A percentile compares a stretch with the other conserved stretches of the same genome.
Conservation (phyloP, 176 grass and related monocot genomes). For the Eleusine coracana region DNA sequence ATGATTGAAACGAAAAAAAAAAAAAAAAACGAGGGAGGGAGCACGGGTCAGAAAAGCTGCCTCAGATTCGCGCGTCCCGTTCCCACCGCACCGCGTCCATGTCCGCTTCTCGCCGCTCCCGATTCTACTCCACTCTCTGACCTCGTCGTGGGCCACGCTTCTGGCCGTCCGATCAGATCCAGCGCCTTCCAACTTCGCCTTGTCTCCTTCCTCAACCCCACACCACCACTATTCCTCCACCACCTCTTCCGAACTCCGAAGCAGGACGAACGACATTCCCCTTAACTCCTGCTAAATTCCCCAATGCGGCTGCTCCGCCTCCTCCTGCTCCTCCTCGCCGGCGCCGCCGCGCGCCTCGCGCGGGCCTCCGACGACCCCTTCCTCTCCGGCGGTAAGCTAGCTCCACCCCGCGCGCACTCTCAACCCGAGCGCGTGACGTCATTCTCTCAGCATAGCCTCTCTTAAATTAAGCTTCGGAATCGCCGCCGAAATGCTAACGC, state of each 20-base stretch:
- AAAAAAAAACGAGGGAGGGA: neutral
- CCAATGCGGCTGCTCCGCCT: slow-evolving; percentile 54
- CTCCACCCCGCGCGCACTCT: neutral
- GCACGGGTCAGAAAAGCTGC: neutral
- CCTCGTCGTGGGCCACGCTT: neutral
- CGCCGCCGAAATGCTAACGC: neutral
- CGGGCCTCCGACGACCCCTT: slow-evolving; percentile 66
- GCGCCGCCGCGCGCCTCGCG: slow-evolving; percentile 29
- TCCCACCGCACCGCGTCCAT: neutral
- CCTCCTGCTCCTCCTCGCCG: slow-evolving; percentile 40
- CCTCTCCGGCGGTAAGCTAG: slow-evolving; percentile 78
- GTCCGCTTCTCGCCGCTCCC: slow-evolving; percentile 24
- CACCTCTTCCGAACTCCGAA: slow-evolving; percentile 4
- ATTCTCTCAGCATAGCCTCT: too few species aligned
- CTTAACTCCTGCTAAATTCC: neutral
- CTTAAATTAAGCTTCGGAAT: neutral
- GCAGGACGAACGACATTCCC: neutral
- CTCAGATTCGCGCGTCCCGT: neutral
- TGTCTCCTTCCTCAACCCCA: neutral
- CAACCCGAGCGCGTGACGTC: neutral
- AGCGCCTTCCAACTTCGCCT: neutral
- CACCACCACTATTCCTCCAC: slow-evolving; percentile 27
- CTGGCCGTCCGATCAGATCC: slow-evolving; percentile 25
- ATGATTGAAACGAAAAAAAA: neutral
- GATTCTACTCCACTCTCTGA: neutral